phyloP scores from a whole-genome alignment of 129 eudicot genomes.

The Centella asiatica region DNA sequence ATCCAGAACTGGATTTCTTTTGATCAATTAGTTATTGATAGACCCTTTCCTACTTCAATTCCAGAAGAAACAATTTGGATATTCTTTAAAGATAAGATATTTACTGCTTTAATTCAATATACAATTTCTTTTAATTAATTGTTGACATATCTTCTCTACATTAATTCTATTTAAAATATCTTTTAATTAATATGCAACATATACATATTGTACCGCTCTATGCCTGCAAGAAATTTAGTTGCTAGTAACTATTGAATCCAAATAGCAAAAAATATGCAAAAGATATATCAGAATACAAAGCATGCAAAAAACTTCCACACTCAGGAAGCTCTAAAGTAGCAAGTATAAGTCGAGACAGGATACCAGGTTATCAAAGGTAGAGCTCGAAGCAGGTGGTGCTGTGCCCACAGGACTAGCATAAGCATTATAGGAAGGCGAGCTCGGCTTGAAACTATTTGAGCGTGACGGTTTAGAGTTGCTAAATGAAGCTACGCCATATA shows the following conservation, averaged over 20 bases:
- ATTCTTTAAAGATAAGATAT: no score
- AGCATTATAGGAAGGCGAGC: conserved; percentile 43
- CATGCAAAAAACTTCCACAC: background rate
- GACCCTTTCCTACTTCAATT: no score
- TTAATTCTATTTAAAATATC: no score
- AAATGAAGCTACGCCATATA: conserved; percentile 37
- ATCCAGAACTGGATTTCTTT: no score
- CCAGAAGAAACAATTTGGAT: no score
- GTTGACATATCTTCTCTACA: no score
- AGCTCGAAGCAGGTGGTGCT: conserved; percentile 49
- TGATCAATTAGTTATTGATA: no score
- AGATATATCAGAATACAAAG: background rate
- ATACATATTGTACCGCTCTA: no score
- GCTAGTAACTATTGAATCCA: background rate
- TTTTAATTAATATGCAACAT: no score
- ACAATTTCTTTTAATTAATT: no score
- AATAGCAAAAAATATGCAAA: background rate
- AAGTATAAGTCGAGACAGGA: background rate
- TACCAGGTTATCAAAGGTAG: conserved; percentile 71
- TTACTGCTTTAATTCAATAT: no score
- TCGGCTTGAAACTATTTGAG: conserved; percentile 37
- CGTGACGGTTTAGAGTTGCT: conserved; percentile 44
- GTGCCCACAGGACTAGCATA: conserved; percentile 26
- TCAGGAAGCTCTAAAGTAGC: background rate
- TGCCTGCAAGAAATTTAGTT: no score